phyloP scores from a whole-genome alignment of 2,329 filamentous ascomycete genomes.

The Colletotrichum magnum region DNA sequence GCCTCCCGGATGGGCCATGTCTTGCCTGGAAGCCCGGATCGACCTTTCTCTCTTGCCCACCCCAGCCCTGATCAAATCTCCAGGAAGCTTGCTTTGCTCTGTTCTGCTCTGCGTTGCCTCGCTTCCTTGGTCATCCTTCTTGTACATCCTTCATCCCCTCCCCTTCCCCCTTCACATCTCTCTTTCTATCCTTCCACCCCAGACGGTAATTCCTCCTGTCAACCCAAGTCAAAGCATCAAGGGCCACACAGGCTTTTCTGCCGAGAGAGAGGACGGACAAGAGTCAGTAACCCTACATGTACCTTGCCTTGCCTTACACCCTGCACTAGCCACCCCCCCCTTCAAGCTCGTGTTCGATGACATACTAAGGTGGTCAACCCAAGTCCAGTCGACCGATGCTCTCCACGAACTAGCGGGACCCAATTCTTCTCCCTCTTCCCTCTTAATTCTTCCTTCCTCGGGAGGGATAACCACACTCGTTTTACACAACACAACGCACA shows the following conservation, averaged over 20 bases:
- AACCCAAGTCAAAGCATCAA: neutral
- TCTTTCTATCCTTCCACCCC: too few relatives aligned
- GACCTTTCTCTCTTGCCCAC: neutral
- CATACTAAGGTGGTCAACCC: slow-evolving; percentile 14
- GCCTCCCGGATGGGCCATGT: neutral
- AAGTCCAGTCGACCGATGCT: slow-evolving; percentile 23
- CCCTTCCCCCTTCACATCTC: neutral
- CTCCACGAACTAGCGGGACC: slow-evolving; percentile 24
- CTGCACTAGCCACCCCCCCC: slow-evolving; percentile 13
- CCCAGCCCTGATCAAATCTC: neutral
- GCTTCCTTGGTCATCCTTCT: neutral
- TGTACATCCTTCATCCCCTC: neutral
- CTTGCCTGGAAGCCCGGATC: neutral
- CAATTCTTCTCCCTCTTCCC: slow-evolving; percentile 17
- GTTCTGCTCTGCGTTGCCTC: neutral
- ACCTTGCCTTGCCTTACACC: neutral
- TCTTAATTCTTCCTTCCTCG: slow-evolving; percentile 14
- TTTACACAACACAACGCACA: slow-evolving; percentile 24
- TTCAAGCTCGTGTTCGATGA: slow-evolving; percentile 35
- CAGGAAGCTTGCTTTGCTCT: neutral
- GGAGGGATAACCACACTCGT: slow-evolving; percentile 28
- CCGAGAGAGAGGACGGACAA: neutral
- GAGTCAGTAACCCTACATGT: slow-evolving; percentile 16
- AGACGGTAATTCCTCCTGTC: neutral
- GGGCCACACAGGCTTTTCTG: neutral